Percentiles rank a stretch among this genome's conserved stretches.
phyloP scores from a whole-genome alignment of 257 asterid species.

The Solanum habrochaites region DNA sequence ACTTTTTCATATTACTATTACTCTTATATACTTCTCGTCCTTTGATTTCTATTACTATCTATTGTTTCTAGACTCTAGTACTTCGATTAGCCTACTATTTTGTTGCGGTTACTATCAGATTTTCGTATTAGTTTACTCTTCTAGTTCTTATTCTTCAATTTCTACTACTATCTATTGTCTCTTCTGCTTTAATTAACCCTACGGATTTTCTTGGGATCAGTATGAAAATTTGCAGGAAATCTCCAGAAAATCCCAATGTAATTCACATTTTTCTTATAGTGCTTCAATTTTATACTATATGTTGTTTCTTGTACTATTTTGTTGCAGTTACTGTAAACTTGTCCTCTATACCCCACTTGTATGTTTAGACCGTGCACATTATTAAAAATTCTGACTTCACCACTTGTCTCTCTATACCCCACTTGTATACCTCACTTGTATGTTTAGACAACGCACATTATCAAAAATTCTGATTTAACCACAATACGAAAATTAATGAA shows the following conservation, averaged over 20 bases:
- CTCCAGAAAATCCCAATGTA: no score
- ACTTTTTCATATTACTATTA: neutral
- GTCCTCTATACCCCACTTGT: no score
- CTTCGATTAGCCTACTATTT: no score
- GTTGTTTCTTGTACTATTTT: neutral
- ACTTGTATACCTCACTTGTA: neutral
- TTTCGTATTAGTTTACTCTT: neutral
- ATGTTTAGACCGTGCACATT: no score
- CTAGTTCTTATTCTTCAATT: neutral
- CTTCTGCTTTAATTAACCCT: neutral
- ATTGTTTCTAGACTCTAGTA: no score
- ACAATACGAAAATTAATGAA: accelerated
- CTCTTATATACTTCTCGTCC: neutral
- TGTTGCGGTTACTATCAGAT: accelerated
- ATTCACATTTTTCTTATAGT: no score
- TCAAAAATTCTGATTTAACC: neutral
- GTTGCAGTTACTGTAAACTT: neutral
- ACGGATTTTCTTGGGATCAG: no score
- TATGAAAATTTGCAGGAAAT: no score
- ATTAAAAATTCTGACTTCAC: no score
- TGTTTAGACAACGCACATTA: no score
- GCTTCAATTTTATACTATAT: neutral
- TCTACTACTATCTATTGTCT: neutral
- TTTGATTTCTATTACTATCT: no score
- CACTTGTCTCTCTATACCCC: neutral